Evolutionary conservation across 2,329 filamentous ascomycete genomes (phyloP), one percentile per base, ranked within the genome.

Genomic region (Calonectria crousiana): DNA sequence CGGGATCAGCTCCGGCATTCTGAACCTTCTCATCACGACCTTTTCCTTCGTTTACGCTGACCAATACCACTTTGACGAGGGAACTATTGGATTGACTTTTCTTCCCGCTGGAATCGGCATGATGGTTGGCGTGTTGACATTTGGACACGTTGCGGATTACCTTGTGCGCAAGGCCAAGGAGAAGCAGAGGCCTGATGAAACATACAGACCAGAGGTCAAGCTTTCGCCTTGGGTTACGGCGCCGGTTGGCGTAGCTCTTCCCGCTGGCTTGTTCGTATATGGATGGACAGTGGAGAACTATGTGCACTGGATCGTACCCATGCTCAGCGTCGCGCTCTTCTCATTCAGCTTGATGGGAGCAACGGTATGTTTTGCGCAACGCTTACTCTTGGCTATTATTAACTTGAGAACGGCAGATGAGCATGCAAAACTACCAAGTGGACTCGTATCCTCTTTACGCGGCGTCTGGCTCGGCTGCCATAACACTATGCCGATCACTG

Each of bases 351-450:
- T 86, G 75, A 80, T 87, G 18, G 79, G 82, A 18, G 52, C 52
- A 32, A 56, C 52, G 52, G 52, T 56, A 82, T 85, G n/a, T 49
- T 44, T 23, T 30, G n/a, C 30, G 6, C 1, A 23, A 23, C 10
- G 9, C 18, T 13, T 44, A 36, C 77, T 78, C 36, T 20, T 10
- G n/a, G 18, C 30, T 44, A 20, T 20, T n/a, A 4, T 26, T 71
- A 16, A 52, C 76, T 78, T 41, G 79, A 16, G 28, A 36, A 11
- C 5, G 34, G 23, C 41, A 91, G 80, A 86, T 85, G 81, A 82
- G 89, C 30, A 87, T 90, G 58, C 89, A 91, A 68, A 91, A 90
- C 2, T 93, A 93, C 77, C 86, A 93, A 1, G 88, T 93, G 20
- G 81, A 82, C 53, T 77, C 79, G 6, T 83, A 80, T 30, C 11